These are phyloP conservation scores for Ceratocystis variospora DNA, from an alignment of 2,329 filamentous ascomycete genomes.

Conservation along the genomic window DNA sequence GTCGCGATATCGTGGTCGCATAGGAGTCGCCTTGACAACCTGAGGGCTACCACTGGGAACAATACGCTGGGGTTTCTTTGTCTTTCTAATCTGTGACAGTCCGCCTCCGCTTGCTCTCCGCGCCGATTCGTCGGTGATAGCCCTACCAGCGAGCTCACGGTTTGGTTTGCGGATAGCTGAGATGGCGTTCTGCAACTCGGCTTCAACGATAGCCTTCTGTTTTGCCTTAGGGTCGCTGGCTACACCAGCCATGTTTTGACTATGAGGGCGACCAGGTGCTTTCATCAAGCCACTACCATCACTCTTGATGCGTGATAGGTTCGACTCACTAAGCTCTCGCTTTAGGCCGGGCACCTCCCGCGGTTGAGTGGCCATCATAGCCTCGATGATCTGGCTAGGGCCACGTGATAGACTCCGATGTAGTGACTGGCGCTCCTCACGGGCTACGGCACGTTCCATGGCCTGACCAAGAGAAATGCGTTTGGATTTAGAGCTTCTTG, in stretches of 20 bases:
- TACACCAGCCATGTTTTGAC: conserved; percentile 35
- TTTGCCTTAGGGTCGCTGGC: conserved; percentile 43
- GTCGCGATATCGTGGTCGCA: conserved; percentile 33
- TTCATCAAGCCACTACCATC: conserved; percentile 25
- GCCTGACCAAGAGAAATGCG: conserved; percentile 29
- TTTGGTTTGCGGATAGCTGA: conserved; percentile 62
- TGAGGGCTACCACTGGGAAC: conserved; percentile 30
- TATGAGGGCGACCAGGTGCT: conserved; percentile 30
- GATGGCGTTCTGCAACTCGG: conserved; percentile 61
- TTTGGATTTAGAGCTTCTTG: conserved; percentile 49
- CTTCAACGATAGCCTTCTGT: conserved; percentile 53
- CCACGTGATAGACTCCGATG: conserved; percentile 42
- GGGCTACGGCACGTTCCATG: conserved; percentile 14
- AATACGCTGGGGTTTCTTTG: conserved; percentile 36
- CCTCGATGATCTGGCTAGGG: conserved; percentile 44
- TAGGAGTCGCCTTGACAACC: conserved; percentile 43
- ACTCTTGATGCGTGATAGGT: conserved; percentile 33
- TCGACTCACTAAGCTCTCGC: conserved; percentile 51
- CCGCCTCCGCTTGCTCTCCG: conserved; percentile 36
- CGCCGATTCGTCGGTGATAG: conserved; percentile 53
- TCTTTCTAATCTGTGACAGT: conserved; percentile 36
- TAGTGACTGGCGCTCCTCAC: conserved; percentile 14
- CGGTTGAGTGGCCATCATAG: conserved; percentile 57
- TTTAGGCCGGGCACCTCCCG: conserved; percentile 47
- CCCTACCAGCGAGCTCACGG: conserved; percentile 52